These are phyloP conservation scores for Mycotypha africana DNA, from an alignment of 371 early-diverging fungal genomes.

Conservation along the genomic window DNA sequence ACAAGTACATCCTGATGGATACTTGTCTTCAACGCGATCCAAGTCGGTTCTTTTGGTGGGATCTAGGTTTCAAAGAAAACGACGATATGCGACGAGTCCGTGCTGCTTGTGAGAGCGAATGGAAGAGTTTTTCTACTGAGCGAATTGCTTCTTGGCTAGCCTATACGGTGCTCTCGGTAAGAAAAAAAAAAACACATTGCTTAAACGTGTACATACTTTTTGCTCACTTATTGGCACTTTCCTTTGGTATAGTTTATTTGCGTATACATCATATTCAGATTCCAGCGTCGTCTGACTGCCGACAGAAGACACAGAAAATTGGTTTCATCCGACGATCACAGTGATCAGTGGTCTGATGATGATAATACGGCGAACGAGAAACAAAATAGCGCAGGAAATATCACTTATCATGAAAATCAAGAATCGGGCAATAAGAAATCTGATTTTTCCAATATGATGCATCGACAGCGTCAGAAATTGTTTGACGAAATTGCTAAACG, in stretches of 20 bases:
- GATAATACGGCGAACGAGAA: neutral
- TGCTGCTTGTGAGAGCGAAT: constrained; percentile 2
- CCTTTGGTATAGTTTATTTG: neutral
- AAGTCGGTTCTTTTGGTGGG: constrained; percentile 17
- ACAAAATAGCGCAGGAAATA: neutral
- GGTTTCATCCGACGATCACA: no score
- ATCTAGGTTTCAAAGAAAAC: constrained; percentile 5
- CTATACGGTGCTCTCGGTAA: constrained; percentile 14
- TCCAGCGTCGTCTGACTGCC: constrained; percentile 5
- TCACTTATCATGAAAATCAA: constrained; percentile 7
- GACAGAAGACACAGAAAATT: no score
- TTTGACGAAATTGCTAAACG: constrained; percentile 24
- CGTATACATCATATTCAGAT: neutral
- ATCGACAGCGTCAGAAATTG: constrained; percentile 19
- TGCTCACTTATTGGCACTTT: no score
- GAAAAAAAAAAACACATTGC: neutral
- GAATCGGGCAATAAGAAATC: neutral
- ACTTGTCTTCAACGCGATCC: constrained; percentile 19
- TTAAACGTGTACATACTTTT: no score
- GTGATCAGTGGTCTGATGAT: constrained; percentile 12
- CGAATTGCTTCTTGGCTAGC: constrained; percentile 16
- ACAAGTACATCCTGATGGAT: constrained; percentile 12
- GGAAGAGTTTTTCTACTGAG: constrained; percentile 15
- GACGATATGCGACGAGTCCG: constrained; percentile 9
- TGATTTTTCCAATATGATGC: constrained; percentile 7